Base-by-base conservation (phyloP, 805 yeast genomes). In the Henningerozyma blattae region DNA sequence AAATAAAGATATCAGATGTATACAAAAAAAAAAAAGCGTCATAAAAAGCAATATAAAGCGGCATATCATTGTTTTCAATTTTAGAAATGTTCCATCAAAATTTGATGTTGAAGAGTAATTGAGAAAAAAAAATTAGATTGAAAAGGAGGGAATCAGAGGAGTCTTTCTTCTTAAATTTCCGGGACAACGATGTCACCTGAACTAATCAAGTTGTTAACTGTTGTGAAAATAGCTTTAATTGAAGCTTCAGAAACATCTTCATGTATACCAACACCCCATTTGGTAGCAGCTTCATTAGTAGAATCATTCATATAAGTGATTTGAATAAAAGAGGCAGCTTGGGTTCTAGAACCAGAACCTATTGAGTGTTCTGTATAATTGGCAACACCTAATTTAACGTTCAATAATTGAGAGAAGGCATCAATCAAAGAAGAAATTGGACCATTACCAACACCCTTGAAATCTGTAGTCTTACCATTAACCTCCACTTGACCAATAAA, bases 231-330 rank as follows among this genome's bases (percentile, higher is more conserved):
- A 13, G 89, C 72, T 46, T 70, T 68, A 40, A 83, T 70, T 7
- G 87, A 76, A 18, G 94, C 84, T 52, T 77, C 77, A 12, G 87
- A 74, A 27, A 79, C 85, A 58, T 83, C 91, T 55, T 75, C 85
- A 52, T 81, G 77, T 41, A 84, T 75, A 46, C 94, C 94, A 35
- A 84, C 84, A 56, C 94, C 94, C 93, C 94, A 83, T 44, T 67
- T 75, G 48, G 40, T 65, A 64, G 44, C 35, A 13, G 36, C 32
- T 30, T 40, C 42, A 19, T 43, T 39, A 16, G 39, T 39, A 18
- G 26, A 25, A 14, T 33, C 29, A 30, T 38, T 37, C 42, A 41
- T 41, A 31, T 41, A 46, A 8, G 42, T 39, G 18, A 48, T 16
- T 26, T 46, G 48, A 15, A 73, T 70, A 47, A 77, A 82, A n/a